Evolutionary conservation across 1,139 yeast genomes (phyloP), one percentile per base, ranked within the genome.

Genomic region (Saccharomycopsis hybrid): DNA sequence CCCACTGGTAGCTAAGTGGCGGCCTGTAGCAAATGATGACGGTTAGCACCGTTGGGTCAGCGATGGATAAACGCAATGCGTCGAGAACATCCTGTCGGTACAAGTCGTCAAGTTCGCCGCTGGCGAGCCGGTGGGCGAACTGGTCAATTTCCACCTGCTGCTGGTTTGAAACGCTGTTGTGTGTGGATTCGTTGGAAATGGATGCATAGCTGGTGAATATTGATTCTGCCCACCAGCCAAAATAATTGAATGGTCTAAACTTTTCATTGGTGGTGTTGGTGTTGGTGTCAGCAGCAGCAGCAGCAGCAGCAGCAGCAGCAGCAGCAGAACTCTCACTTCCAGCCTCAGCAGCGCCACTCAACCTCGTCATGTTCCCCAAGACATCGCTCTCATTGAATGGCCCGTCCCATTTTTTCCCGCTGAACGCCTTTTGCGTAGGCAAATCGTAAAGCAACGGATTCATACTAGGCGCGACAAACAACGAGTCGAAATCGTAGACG

Each of bases 401-500:
- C 35, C 35, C 35, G 35, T 31, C 18, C 18, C 18, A 18, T 18
- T 18, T 18, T 18, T 18, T 18, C 18, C 18, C 7, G 35, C 11
- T 31, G 11, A 31, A 31, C 11, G 11, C 7, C 11, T 31, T 31
- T 7, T 8, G 11, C 11, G 35, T 31, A 11, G 35, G 11, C 7
- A 7, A 11, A 31, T 31, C 11, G 35, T 31, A 11, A 8, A 31
- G 11, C 7, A 31, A 31, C 24, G 33, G 25, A 24, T 41, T 41
- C 4, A 33, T 31, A n/a, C 29, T 9, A n/a, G 44, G 44, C 9
- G 30, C 13, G 8, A 28, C 29, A 13, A 41, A 27, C 5, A 41
- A 4, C n/a, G 35, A 28, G 33, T 41, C 44, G 11, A 41, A 41
- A 24, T 41, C 35, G 18, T 41, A 41, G 35, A 31, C 11, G 35